Conservation (phyloP, 2,329 filamentous ascomycete species). For the Penicillium crustosum region DNA sequence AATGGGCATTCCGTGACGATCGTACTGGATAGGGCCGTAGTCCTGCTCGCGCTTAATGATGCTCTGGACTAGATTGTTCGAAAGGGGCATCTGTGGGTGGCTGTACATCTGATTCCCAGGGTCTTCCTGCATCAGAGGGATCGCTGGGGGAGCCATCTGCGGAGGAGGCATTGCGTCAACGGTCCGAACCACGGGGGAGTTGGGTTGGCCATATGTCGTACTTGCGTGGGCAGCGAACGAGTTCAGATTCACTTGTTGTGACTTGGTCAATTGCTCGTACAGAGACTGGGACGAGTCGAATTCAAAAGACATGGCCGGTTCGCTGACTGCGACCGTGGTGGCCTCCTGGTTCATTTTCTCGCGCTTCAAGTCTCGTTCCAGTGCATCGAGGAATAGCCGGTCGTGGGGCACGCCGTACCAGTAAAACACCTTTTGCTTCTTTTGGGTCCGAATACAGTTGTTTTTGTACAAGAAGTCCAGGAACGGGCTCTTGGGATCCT, state of each 20-base stretch:
- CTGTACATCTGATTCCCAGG: slow-evolving; percentile 68
- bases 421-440: slow-evolving; percentile 99
- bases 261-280: slow-evolving; percentile 98
- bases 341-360: slow-evolving; percentile 99
- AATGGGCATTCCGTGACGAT: slow-evolving; percentile 85
- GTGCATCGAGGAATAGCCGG: slow-evolving; percentile 91
- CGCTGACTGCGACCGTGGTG: slow-evolving; percentile 92
- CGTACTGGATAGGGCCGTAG: slow-evolving; percentile 78
- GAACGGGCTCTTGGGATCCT: slow-evolving; percentile 98
- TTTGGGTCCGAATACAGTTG: slow-evolving; percentile 99
- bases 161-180: slow-evolving; percentile 91
- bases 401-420: slow-evolving; percentile 99
- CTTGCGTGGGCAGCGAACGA: slow-evolving; percentile 84
- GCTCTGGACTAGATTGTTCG: slow-evolving; percentile 68
- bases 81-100: slow-evolving; percentile 60
- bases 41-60: slow-evolving; percentile 87
- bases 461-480: slow-evolving; percentile 99
- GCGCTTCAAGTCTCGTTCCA: slow-evolving; percentile 95
- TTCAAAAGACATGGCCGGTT: slow-evolving; percentile 96
- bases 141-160: slow-evolving; percentile 69
- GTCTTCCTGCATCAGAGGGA: slow-evolving; percentile 62
- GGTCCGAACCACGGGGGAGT: slow-evolving; percentile 83
- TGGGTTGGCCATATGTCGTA: slow-evolving; percentile 65
- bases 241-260: slow-evolving; percentile 96
- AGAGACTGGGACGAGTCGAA: slow-evolving; percentile 99